Percentiles rank a stretch among this genome's conserved stretches.
Conservation (phyloP, 129 eudicot genomes). For the Silybum marianum region DNA sequence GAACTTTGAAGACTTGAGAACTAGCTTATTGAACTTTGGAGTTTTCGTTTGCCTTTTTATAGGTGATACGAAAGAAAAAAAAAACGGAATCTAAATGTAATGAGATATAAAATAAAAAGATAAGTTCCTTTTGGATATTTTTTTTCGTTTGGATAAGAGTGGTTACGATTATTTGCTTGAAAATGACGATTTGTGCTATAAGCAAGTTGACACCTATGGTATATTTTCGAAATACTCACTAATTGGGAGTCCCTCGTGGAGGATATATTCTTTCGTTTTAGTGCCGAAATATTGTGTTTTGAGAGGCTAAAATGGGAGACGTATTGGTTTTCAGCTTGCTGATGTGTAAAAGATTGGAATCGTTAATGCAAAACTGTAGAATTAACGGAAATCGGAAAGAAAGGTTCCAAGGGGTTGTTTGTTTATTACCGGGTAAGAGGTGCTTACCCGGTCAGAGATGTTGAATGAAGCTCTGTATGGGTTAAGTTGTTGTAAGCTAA, state of each 20-base stretch:
- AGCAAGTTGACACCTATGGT: conserved; percentile 46
- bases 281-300: conserved; percentile 10
- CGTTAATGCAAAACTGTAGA: conserved; percentile 18
- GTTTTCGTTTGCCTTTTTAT: conserved; percentile 37
- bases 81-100: conserved; percentile 7
- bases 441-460: background rate
- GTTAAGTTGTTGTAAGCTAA: background rate
- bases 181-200: conserved; percentile 43
- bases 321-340: conserved; percentile 12
- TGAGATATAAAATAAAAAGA: conserved; percentile 30
- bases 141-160: conserved; percentile 39
- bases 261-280: conserved; percentile 37
- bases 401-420: background rate
- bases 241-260: background rate
- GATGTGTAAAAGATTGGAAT: conserved; percentile 26
- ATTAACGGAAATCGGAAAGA: conserved; percentile 12
- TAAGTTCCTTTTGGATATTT: conserved; percentile 46
- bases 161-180: conserved; percentile 43
- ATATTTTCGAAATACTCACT: conserved; percentile 14
- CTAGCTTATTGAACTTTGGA: conserved; percentile 32
- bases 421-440: background rate
- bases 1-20: conserved; percentile 25
- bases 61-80: conserved; percentile 19
- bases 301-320: conserved; percentile 22
- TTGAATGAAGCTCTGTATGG: too few relatives aligned